A percentile compares a stretch with the other conserved stretches of the same genome.
phyloP scores from a whole-genome alignment of 2,329 filamentous ascomycete species.

The Fusarium sp. region DNA sequence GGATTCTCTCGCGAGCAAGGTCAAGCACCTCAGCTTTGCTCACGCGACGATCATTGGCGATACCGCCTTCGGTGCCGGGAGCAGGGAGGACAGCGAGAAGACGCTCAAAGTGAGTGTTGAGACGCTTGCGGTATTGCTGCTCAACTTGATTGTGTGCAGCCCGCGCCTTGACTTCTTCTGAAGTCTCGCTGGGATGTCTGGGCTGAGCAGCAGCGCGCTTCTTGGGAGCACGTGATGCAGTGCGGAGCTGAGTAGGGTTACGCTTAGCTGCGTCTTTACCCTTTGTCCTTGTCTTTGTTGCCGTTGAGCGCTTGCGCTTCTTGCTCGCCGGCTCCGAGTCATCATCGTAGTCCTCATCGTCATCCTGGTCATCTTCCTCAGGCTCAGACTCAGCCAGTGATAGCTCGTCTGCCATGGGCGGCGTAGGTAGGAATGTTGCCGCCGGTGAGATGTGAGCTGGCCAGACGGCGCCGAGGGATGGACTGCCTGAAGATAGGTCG shows the following conservation, averaged over 20 bases:
- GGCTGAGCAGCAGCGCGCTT: constrained; percentile 37
- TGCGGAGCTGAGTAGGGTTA: constrained; percentile 41
- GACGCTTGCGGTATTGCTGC: constrained; percentile 61
- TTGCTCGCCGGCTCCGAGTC: constrained; percentile 19
- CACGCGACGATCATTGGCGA: constrained; percentile 48
- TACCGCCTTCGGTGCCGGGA: constrained; percentile 47
- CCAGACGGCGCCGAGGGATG: constrained; percentile 36
- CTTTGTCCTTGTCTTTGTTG: constrained; percentile 13
- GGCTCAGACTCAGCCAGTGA: constrained; percentile 32
- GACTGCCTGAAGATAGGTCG: constrained; percentile 32
- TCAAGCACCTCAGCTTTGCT: constrained; percentile 61
- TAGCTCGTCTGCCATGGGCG: constrained; percentile 43
- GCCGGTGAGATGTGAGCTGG: constrained; percentile 40
- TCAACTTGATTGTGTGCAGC: constrained; percentile 60
- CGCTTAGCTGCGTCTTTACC: constrained; percentile 26
- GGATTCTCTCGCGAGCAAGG: constrained; percentile 57
- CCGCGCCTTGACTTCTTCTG: constrained; percentile 44
- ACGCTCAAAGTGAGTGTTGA: constrained; percentile 59
- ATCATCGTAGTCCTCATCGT: constrained; percentile 26
- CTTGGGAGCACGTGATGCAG: constrained; percentile 44
- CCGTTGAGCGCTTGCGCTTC: constrained; percentile 36
- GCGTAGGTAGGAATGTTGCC: constrained; percentile 41
- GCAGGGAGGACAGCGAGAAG: constrained; percentile 56
- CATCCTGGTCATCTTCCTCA: constrained; percentile 35
- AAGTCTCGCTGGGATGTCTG: constrained; percentile 39